phyloP scores from a whole-genome alignment of 768 basidiomycete species.

The Pluteus cervinus region DNA sequence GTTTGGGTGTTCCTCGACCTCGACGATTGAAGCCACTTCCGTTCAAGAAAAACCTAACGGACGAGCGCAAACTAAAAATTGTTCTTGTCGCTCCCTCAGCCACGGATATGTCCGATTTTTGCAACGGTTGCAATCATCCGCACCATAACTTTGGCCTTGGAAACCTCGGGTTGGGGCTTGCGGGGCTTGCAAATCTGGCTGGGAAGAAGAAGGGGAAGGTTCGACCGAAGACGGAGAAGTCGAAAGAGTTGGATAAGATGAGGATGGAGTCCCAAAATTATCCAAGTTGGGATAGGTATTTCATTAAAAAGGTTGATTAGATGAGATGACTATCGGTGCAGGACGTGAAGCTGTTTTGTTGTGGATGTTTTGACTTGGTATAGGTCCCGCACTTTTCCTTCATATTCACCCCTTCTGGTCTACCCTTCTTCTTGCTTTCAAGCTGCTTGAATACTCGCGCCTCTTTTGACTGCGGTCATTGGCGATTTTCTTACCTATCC shows the following conservation, averaged over 20 bases:
- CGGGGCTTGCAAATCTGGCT: constrained; percentile 8
- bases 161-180: constrained; percentile 1
- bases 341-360: neutral
- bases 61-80: constrained; percentile 51
- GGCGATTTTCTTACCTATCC: no score
- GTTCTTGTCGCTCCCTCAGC: constrained; percentile 37
- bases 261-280: constrained; percentile 43
- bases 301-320: constrained; percentile 35
- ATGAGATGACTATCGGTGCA: neutral
- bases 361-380: neutral
- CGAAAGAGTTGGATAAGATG: constrained; percentile 26
- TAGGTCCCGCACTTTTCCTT: no score
- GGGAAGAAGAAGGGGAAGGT: constrained; percentile 16
- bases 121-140: no score
- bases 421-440: neutral
- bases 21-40: constrained; percentile 43
- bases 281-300: constrained; percentile 65
- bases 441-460: no score
- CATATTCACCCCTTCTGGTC: no score
- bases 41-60: constrained; percentile 43
- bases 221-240: constrained; percentile 19
- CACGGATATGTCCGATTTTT: constrained; percentile 3
- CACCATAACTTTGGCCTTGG: constrained; percentile 4
- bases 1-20: constrained; percentile 30
- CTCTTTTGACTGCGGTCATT: no score